Percentiles rank a stretch among this genome's conserved stretches.
Evolutionary conservation across 106 monocot species (phyloP).

Genomic region (Allium cepa): DNA sequence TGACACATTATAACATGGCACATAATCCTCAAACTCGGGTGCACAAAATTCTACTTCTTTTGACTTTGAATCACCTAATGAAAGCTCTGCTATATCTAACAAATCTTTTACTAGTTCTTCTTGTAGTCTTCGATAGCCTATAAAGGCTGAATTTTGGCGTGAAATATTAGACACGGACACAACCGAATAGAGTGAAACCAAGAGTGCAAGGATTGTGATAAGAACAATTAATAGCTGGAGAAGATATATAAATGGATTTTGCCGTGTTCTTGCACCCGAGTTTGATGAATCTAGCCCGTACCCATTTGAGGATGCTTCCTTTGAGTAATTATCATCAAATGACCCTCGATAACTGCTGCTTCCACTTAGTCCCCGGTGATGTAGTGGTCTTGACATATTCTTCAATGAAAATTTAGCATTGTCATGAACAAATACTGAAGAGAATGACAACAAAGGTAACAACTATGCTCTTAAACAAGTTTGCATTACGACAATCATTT

Average conservation of each 20-base stretch:
- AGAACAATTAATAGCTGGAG: conserved; percentile 36
- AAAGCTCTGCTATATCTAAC: conserved; percentile 49
- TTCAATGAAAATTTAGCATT: neutral
- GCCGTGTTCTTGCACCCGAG: conserved; percentile 10
- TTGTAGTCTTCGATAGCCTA: conserved; percentile 58
- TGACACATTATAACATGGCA: conserved; percentile 71
- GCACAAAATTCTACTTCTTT: conserved; percentile 69
- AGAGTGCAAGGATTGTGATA: conserved; percentile 24
- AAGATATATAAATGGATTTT: conserved; percentile 13
- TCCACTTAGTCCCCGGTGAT: conserved; percentile 15
- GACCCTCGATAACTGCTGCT: conserved; percentile 11
- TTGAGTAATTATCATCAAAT: conserved; percentile 18
- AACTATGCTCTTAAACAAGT: too few species aligned
- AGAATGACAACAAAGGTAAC: too few species aligned
- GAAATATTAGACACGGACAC: conserved; percentile 43
- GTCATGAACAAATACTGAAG: neutral
- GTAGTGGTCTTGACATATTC: conserved; percentile 68
- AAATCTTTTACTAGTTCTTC: conserved; percentile 69
- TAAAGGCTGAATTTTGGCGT: conserved; percentile 19
- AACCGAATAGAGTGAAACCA: conserved; percentile 61
- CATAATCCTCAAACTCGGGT: conserved; percentile 66
- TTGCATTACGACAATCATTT: too few species aligned
- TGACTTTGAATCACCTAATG: conserved; percentile 27
- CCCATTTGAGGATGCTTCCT: conserved; percentile 39
- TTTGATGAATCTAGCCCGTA: conserved; percentile 4